Evolutionary conservation across 2,329 filamentous ascomycete genomes (phyloP), one percentile per base, ranked within the genome.

Genomic region (Mycocentrospora acerina): DNA sequence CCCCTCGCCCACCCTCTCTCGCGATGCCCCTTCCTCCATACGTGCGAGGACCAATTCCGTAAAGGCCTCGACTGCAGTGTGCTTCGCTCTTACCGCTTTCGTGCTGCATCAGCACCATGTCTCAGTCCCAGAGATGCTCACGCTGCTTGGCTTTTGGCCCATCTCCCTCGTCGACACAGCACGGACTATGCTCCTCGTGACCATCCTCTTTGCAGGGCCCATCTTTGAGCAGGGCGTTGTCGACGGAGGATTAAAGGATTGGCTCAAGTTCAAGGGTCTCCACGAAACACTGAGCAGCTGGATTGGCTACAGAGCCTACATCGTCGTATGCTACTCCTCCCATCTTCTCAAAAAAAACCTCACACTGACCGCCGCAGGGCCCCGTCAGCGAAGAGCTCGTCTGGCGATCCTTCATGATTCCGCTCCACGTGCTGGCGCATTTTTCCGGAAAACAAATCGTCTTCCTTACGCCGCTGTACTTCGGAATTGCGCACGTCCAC

Each of bases 301-400:
- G 86, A 85, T 85, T 37, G 83, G 81, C 24, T 95, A 88, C 80
- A 82, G 93, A 52, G 97, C 96, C 62, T 82, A 86, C 61, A 78
- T 97, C 45, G 88, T 88, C 27, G 90, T 93, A 73, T 57, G 85
- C 74, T 28, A 15, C 32, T 4, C 28, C 17, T 10, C 29, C 7
- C 4, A 14, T 14, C 13, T 33, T 10, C 12, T 2, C 13, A 32
- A 8, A 24, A 24, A 11, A 13, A 12, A 15, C 5, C 24, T 16
- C 5, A 11, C 17, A 14, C 49, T 58, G 30, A 54, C 45, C 22
- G 30, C 22, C 32, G 12, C 27, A 64, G 57, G 90, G 89, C 24
- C 90, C 93, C 1, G 72, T 93, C 37, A 95, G 90, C 9, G 93
- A 98, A 71, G 93, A 98, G 69, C 74, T 95, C 44, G 85, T 96